Evolutionary conservation across 208 protist genomes (phyloP).

Genomic region (Leishmania guyanensis): DNA sequence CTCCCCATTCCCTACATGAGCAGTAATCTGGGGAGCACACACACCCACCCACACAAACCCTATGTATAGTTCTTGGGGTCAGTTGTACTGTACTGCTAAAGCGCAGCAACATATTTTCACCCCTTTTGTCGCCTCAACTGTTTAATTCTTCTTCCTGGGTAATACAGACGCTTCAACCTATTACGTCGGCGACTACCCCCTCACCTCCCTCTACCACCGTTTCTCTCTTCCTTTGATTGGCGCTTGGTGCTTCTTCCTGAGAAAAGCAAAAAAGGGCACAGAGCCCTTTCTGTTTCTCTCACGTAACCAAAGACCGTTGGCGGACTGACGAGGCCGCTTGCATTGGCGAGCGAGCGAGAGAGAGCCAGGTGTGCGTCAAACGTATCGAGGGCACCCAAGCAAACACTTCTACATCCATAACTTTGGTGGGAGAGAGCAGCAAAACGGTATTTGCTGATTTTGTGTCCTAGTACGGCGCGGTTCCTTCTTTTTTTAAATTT

Average conservation of each 20-base stretch:
- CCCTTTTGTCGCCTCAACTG: background rate
- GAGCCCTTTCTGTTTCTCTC: background rate
- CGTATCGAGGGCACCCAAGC: background rate
- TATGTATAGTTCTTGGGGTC: slow-evolving; percentile 7
- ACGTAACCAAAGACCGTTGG: background rate
- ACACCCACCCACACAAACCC: background rate
- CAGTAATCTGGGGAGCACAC: background rate
- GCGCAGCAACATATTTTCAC: background rate
- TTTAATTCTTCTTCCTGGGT: background rate
- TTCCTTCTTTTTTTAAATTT: background rate
- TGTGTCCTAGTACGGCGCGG: background rate
- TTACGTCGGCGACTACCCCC: background rate
- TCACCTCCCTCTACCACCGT: background rate
- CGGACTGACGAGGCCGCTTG: background rate
- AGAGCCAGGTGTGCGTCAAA: background rate
- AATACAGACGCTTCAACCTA: background rate
- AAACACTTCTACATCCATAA: background rate
- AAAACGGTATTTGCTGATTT: background rate
- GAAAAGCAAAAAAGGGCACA: background rate
- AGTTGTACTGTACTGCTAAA: background rate
- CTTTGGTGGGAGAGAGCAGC: background rate
- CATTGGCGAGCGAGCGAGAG: background rate
- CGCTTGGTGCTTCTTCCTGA: background rate
- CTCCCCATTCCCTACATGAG: background rate
- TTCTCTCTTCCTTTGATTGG: background rate